Base-by-base conservation (phyloP, 495 filamentous ascomycete species). In the Coniosporium apollinis region DNA sequence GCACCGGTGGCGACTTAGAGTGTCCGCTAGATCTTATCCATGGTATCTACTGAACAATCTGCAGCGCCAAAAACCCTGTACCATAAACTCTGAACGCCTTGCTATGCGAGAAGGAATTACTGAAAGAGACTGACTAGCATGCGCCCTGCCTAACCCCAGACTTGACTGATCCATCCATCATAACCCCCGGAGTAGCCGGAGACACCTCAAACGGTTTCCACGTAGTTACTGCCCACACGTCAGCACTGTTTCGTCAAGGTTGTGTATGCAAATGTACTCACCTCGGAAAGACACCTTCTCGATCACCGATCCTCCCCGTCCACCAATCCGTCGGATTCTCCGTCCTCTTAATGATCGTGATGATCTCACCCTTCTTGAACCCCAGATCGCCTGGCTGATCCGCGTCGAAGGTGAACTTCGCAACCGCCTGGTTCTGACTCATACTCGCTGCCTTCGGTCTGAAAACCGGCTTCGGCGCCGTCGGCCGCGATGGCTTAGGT, bases 281-380 rank as follows among this genome's bases (percentile, higher is more conserved):
- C 52, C 53, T 64, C 5, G 73, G 73, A 49, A 78, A 78, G 28
- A 76, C 73, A 34, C 73, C 73, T 18, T 72, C 70, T 13, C 71
- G 59, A 45, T 67, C 65, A 11, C 73, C 74, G 35, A 79, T 69
- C 34, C 65, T 61, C 19, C 74, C 74, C 21, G 74, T 79, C 85
- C 85, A 94, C 72, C 87, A 91, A 55, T 93, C 85, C 7, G 74
- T 76, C 41, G 79, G 78, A 43, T 71, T 84, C 0, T 97, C 82
- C n/a, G 89, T 94, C 52, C 81, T 79, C 62, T 97, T 96, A 14
- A 87, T 57, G 37, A 97, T 89, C n/a, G 86, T 94, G 44, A 97
- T 94, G 33, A 96, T 60, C 22, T 97, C 89, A 14, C 89, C 89
- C 64, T 97, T 96, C 65, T 91, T 92, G 65, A 96, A 96, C 0